These are phyloP conservation scores for Salix brachista DNA, from an alignment of 345 rosid genomes.

Conservation along the genomic window DNA sequence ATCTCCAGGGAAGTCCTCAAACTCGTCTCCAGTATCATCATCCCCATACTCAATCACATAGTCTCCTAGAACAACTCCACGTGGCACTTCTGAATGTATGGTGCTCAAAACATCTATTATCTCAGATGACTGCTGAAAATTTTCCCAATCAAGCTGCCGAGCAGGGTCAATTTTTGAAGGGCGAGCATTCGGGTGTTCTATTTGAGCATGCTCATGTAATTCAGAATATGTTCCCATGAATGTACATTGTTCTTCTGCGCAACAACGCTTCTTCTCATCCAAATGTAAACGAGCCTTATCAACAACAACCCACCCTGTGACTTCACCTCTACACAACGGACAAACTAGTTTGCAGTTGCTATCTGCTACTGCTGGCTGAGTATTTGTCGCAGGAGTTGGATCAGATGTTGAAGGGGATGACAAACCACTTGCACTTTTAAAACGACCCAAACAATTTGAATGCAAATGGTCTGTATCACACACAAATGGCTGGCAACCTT, in stretches of 20 bases:
- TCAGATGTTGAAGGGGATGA: conserved; percentile 47
- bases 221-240: conserved; percentile 66
- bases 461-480: conserved; percentile 84
- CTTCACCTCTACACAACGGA: conserved; percentile 94
- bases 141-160: conserved; percentile 90
- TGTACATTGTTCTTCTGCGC: conserved; percentile 65
- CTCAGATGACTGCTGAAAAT: conserved; percentile 95
- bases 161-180: conserved; percentile 91
- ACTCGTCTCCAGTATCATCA: conserved; percentile 81
- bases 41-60: conserved; percentile 96
- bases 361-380: conserved; percentile 36
- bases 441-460: conserved; percentile 89
- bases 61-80: conserved; percentile 92
- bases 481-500: conserved; percentile 84
- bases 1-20: conserved; percentile 72
- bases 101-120: conserved; percentile 93
- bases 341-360: conserved; percentile 56
- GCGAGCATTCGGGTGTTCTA: conserved; percentile 81
- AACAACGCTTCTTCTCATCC: conserved; percentile 67
- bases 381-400: conserved; percentile 21
- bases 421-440: conserved; percentile 66
- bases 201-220: conserved; percentile 62
- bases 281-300: conserved; percentile 71
- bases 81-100: conserved; percentile 93
- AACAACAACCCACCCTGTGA: conserved; percentile 73